A percentile compares a stretch with the other conserved stretches of the same genome.
These are phyloP conservation scores for Kitagawia praeruptora DNA, from an alignment of 129 eudicot species.

Conservation along the genomic window DNA sequence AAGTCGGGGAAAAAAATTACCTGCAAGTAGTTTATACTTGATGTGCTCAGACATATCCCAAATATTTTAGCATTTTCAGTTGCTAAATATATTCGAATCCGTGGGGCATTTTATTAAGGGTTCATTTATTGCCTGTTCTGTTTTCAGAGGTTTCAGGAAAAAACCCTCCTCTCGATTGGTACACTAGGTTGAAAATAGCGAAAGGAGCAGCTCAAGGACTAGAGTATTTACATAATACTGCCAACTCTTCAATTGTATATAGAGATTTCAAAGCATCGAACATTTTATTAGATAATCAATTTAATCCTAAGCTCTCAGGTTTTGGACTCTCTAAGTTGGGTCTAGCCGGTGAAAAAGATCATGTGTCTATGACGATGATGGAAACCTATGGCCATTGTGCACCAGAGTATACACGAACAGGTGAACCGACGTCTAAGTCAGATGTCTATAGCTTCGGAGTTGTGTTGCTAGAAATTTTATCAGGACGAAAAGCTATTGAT, in stretches of 20 bases:
- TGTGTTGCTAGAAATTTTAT: not conserved
- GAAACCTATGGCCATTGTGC: not conserved
- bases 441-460: conserved; percentile 7
- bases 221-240: not conserved
- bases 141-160: conserved; percentile 2
- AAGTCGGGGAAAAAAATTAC: too few relatives aligned
- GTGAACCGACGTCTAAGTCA: not conserved
- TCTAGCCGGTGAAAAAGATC: not conserved
- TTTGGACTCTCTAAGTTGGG: not conserved
- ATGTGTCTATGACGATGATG: not conserved
- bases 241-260: not conserved
- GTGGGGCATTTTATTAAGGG: not conserved
- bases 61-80: not conserved
- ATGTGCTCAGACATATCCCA: too few relatives aligned
- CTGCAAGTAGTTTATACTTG: too few relatives aligned
- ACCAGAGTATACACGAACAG: not conserved
- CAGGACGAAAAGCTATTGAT: conserved; percentile 4
- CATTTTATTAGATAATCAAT: not conserved
- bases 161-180: not conserved
- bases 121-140: not conserved
- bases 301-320: not conserved
- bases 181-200: not conserved
- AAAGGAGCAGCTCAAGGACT: conserved; percentile 8
- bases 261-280: not conserved
- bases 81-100: not conserved